Evolutionary conservation across 2,329 filamentous ascomycete species (phyloP), one percentile per base, ranked within the genome.

Genomic region (Nemania sp.): DNA sequence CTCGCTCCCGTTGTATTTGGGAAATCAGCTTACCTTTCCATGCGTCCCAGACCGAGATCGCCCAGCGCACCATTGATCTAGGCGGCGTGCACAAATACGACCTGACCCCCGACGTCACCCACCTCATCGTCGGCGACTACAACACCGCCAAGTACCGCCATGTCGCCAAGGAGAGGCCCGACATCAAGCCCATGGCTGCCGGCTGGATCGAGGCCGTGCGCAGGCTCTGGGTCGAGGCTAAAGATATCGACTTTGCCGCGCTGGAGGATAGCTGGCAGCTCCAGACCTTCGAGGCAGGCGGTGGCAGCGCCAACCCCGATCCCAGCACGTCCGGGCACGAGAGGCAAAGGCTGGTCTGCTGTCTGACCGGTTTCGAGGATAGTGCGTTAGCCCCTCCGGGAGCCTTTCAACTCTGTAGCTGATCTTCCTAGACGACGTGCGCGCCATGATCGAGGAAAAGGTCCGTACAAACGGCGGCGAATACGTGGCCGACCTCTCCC

Each of bases 61-160:
- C 82, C 14, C 73, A 78, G 43, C 83, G 85, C 56, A 89, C 89
- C 15, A 73, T 78, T 59, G 84, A 96, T 68, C 91, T 99, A 78
- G 94, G 94, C 61, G 94, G 92, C 45, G 73, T 82, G 56, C 89
- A 96, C 78, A 91, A 89, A 65, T 88, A 91, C 71, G 92, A 99
- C 71, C 83, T 99, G 39, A 97, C 92, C n/a, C 90, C 89, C 52
- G 91, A 97, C 70, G 91, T 96, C 42, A 97, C 94, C 5, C 94
- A 99, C 75, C 84, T 99, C 41, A 82, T 99, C 59, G 90, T 96
- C 57, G 94, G 92, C 70, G 86, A 89, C 65, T 89, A 91, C 66
- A 84, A 93, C 69, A 97, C 93, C 1, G 84, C 89, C 44, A 99
- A 99, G 72, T 99, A 99, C 74, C 88, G 86, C 71, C 96, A 96